Evolutionary conservation across 768 basidiomycete species (phyloP).

Genomic region (Hysterangium stoloniferum): DNA sequence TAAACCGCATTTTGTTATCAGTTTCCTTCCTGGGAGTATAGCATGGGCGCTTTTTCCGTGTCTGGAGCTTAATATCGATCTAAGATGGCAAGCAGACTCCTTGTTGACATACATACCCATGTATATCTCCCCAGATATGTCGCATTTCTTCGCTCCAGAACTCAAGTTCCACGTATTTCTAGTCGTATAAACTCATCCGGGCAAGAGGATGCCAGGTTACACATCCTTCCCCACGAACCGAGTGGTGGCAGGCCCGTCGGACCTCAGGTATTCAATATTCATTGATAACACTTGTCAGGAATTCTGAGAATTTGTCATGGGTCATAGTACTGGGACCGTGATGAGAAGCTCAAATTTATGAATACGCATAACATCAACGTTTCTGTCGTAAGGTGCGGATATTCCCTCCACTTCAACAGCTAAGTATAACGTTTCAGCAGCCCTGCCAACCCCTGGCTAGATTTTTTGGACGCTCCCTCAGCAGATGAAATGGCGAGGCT

Average conservation of each 20-base stretch:
- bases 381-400: slow-evolving; percentile 60
- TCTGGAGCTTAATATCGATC: too few species aligned
- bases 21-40: too few species aligned
- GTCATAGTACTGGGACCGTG: slow-evolving; percentile 63
- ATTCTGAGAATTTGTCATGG: background rate
- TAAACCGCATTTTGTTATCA: too few species aligned
- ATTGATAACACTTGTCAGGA: background rate
- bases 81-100: slow-evolving; percentile 26
- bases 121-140: slow-evolving; percentile 79
- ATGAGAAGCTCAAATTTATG: slow-evolving; percentile 81
- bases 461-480: slow-evolving; percentile 66
- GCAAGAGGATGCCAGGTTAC: slow-evolving; percentile 53
- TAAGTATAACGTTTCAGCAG: slow-evolving; percentile 28
- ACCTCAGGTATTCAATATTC: slow-evolving; percentile 44
- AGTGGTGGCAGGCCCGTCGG: slow-evolving; percentile 76
- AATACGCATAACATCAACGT: slow-evolving; percentile 72
- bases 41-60: too few species aligned
- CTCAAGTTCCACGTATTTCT: slow-evolving; percentile 60
- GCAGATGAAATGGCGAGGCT: slow-evolving; percentile 60
- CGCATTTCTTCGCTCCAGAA: slow-evolving; percentile 55
- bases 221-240: slow-evolving; percentile 77
- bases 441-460: slow-evolving; percentile 88
- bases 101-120: slow-evolving; percentile 84
- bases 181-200: slow-evolving; percentile 36
- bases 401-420: background rate